Conservation (phyloP, 805 yeast genomes). For the Candida loeiensis region DNA sequence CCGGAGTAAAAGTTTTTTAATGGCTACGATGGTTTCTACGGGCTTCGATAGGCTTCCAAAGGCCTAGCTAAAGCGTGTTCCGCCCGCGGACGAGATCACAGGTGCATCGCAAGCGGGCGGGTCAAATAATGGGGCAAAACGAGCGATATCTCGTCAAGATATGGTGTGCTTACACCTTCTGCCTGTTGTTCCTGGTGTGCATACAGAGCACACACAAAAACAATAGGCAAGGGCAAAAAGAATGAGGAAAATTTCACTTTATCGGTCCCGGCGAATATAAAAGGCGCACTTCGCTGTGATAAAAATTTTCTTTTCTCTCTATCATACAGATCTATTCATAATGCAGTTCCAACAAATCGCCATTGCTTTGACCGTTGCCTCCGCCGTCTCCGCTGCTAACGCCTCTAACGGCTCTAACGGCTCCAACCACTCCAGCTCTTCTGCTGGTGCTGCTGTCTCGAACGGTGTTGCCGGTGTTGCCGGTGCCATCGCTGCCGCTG, state of each 20-base stretch:
- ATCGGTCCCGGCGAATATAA: slow-evolving; percentile 4
- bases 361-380: slow-evolving; percentile 27
- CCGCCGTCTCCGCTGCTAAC: slow-evolving; percentile 29
- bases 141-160: too few species aligned
- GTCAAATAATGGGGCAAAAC: too few species aligned
- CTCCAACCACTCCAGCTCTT: slow-evolving; percentile 14
- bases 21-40: background rate
- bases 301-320: background rate
- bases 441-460: slow-evolving; percentile 23
- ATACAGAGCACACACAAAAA: background rate
- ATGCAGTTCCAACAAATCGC: slow-evolving; percentile 28
- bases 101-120: too few species aligned
- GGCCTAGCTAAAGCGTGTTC: too few species aligned
- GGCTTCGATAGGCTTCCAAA: background rate
- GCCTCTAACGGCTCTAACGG: slow-evolving; percentile 17
- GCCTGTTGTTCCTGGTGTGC: background rate
- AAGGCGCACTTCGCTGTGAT: slow-evolving; percentile 1
- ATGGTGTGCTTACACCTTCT: background rate
- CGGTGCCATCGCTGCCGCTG: slow-evolving; percentile 27
- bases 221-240: background rate
- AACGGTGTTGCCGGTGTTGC: slow-evolving; percentile 29
- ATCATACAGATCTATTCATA: slow-evolving; percentile 9
- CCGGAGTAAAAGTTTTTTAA: background rate
- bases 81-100: too few species aligned
- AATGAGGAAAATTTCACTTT: slow-evolving; percentile 1